These are phyloP conservation scores for Sporisorium graminicola DNA, from an alignment of 1,284 basidiomycete genomes.

Conservation along the genomic window DNA sequence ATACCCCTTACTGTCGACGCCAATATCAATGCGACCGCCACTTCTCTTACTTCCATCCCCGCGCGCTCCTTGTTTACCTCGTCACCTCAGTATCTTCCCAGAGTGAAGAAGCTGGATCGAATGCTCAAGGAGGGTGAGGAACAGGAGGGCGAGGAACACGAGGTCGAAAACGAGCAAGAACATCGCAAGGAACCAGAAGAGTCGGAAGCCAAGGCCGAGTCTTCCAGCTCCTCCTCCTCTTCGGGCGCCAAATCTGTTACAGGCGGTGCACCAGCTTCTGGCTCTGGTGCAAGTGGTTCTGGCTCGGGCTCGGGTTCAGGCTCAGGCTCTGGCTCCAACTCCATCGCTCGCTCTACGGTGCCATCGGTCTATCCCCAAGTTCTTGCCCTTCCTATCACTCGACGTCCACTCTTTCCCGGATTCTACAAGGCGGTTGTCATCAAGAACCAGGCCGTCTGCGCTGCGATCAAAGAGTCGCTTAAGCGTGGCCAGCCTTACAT, in stretches of 20 bases:
- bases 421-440: slow-evolving; percentile 78
- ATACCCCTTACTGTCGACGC: slow-evolving; percentile 5
- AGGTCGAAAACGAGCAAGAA: slow-evolving; percentile 38
- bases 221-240: slow-evolving; percentile 31
- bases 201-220: slow-evolving; percentile 26
- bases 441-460: slow-evolving; percentile 82
- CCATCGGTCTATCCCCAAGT: slow-evolving; percentile 85
- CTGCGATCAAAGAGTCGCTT: slow-evolving; percentile 96
- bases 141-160: slow-evolving; percentile 33
- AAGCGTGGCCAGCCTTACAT: slow-evolving; percentile 96
- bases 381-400: slow-evolving; percentile 93
- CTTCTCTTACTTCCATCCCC: slow-evolving; percentile 1
- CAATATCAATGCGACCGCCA: background rate
- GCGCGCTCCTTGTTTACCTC: slow-evolving; percentile 44
- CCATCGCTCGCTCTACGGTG: slow-evolving; percentile 60
- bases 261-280: slow-evolving; percentile 23
- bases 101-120: slow-evolving; percentile 40
- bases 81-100: slow-evolving; percentile 32
- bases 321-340: slow-evolving; percentile 49
- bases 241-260: slow-evolving; percentile 21
- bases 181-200: slow-evolving; percentile 20
- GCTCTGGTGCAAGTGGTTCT: slow-evolving; percentile 13
- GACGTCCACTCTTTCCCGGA: slow-evolving; percentile 94
- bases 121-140: slow-evolving; percentile 27
- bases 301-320: slow-evolving; percentile 20